These are phyloP conservation scores for Blattamonas nauphoetae DNA, from an alignment of 78 protist species.

Conservation along the genomic window DNA sequence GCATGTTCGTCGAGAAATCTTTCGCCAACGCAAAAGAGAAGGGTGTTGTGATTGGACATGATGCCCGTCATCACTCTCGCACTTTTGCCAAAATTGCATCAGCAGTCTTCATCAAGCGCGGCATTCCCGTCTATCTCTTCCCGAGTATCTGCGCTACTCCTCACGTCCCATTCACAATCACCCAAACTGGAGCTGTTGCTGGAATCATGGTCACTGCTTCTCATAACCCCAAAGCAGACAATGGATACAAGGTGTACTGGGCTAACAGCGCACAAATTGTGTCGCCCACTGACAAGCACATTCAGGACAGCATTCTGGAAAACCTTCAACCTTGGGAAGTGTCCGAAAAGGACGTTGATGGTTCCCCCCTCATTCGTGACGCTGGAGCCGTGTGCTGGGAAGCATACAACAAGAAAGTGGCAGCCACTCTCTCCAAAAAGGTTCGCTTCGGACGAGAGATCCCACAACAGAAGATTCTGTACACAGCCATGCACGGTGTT, in stretches of 20 bases:
- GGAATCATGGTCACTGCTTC: constrained; percentile 46
- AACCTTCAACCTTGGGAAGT: constrained; percentile 32
- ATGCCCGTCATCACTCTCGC: constrained; percentile 66
- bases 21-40: not conserved
- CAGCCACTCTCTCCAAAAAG: not conserved
- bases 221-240: constrained; percentile 56
- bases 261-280: constrained; percentile 73
- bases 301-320: constrained; percentile 29
- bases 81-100: constrained; percentile 67
- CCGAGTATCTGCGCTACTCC: constrained; percentile 64
- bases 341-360: not conserved
- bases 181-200: not conserved
- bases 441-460: not conserved
- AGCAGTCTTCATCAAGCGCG: constrained; percentile 44
- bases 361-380: not conserved
- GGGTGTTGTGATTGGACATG: constrained; percentile 64
- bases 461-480: not conserved
- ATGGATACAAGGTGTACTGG: constrained; percentile 98
- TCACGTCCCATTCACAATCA: constrained; percentile 27
- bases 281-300: constrained; percentile 51
- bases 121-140: constrained; percentile 48
- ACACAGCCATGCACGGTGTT: constrained; percentile 93
- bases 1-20: not conserved
- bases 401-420: not conserved
- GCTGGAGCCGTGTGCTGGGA: not conserved